These are phyloP conservation scores for Amanita molliuscula DNA, from an alignment of 768 basidiomycete species.

Conservation along the genomic window DNA sequence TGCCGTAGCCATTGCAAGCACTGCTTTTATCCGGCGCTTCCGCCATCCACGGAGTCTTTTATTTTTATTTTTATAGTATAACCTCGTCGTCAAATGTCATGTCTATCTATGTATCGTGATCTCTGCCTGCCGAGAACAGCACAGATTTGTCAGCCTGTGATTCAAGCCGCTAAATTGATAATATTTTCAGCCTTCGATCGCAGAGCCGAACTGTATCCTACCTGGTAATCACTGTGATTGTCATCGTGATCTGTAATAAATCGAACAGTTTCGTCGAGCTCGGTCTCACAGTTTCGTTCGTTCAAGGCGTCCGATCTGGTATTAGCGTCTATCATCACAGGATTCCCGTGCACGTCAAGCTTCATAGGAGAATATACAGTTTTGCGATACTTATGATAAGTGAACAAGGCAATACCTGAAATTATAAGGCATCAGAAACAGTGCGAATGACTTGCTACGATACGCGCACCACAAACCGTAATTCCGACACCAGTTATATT, in stretches of 20 bases:
- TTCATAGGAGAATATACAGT: slow-evolving; percentile 63
- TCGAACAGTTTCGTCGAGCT: slow-evolving; percentile 1
- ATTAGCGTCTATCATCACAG: slow-evolving; percentile 40
- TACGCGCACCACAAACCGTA: slow-evolving; percentile 71
- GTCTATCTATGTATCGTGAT: background rate
- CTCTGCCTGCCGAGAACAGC: background rate
- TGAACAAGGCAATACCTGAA: slow-evolving; percentile 84
- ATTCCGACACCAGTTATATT: slow-evolving; percentile 87
- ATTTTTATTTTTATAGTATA: slow-evolving; percentile 11
- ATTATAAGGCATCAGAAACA: slow-evolving; percentile 6
- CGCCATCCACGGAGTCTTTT: slow-evolving; percentile 7
- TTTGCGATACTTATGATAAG: slow-evolving; percentile 93
- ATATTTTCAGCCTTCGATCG: background rate
- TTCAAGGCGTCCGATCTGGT: slow-evolving; percentile 13
- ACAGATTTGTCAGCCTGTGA: background rate
- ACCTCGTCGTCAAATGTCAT: background rate
- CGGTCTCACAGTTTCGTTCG: slow-evolving; percentile 17
- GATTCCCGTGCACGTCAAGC: slow-evolving; percentile 69
- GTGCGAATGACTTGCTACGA: slow-evolving; percentile 8
- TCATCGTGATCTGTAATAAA: background rate
- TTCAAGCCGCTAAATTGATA: background rate
- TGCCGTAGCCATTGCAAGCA: background rate
- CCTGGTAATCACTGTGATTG: background rate
- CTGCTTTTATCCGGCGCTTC: background rate
- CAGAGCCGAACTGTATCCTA: background rate